Percentiles rank a stretch among this genome's conserved stretches.
Evolutionary conservation across 179 eudicot species (phyloP).

Genomic region (Gypsophila paniculata): DNA sequence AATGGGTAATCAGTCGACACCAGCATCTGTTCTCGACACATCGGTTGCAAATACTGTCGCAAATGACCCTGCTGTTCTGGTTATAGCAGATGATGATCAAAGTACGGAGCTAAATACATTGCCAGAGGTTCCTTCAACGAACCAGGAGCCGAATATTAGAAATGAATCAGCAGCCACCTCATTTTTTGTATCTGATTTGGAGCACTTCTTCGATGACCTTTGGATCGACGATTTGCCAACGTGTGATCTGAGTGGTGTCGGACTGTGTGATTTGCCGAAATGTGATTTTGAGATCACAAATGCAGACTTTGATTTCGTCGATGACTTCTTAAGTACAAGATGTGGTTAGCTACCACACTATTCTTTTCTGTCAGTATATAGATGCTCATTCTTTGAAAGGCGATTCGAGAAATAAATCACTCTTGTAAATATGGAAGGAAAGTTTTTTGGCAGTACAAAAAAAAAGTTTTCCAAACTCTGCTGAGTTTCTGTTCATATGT

Average conservation of each 20-base stretch:
- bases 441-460: neutral
- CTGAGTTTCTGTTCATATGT: neutral
- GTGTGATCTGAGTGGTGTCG: constrained; percentile 23
- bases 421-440: neutral
- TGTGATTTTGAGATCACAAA: constrained; percentile 15
- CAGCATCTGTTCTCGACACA: constrained; percentile 34
- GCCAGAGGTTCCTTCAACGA: neutral
- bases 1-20: constrained; percentile 21
- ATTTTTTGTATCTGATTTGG: neutral
- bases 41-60: constrained; percentile 17
- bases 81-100: neutral
- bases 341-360: neutral
- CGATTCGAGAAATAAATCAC: neutral
- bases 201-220: constrained; percentile 19
- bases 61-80: neutral
- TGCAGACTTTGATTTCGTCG: constrained; percentile 22
- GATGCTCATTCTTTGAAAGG: neutral
- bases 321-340: constrained; percentile 6
- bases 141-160: neutral
- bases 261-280: constrained; percentile 12
- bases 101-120: neutral
- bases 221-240: constrained; percentile 25
- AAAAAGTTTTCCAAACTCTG: neutral
- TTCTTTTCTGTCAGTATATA: neutral
- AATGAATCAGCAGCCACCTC: neutral